phyloP scores from a whole-genome alignment of 2,329 filamentous ascomycete species.

The Trichoderma atroviride region DNA sequence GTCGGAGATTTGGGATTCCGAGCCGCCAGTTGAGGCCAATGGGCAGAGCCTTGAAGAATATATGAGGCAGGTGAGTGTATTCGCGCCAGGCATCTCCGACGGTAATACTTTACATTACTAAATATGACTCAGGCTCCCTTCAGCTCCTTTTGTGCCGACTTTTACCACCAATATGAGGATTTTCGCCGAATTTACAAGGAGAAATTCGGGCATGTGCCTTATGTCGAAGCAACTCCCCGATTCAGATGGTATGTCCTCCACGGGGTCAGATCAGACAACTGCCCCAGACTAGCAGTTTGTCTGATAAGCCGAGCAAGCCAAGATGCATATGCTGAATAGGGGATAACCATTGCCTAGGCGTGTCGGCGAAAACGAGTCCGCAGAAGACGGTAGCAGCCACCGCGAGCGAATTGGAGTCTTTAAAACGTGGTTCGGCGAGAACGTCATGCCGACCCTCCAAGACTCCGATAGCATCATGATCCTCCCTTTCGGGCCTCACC shows the following conservation, averaged over 20 bases:
- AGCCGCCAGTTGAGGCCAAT: slow-evolving; percentile 32
- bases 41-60: slow-evolving; percentile 34
- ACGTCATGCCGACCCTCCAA: slow-evolving; percentile 33
- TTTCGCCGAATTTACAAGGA: slow-evolving; percentile 36
- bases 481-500: slow-evolving; percentile 33
- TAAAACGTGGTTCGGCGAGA: slow-evolving; percentile 38
- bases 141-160: slow-evolving; percentile 39
- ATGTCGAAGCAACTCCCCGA: slow-evolving; percentile 36
- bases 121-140: slow-evolving; percentile 35
- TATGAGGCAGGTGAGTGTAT: slow-evolving; percentile 36
- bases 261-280: background rate
- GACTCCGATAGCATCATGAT: slow-evolving; percentile 35
- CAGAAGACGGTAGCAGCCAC: slow-evolving; percentile 33
- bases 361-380: slow-evolving; percentile 32
- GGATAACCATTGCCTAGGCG: slow-evolving; percentile 30
- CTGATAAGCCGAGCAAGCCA: background rate
- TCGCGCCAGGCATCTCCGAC: background rate
- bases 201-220: slow-evolving; percentile 34
- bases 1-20: slow-evolving; percentile 30
- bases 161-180: slow-evolving; percentile 36
- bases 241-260: slow-evolving; percentile 36
- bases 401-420: slow-evolving; percentile 36
- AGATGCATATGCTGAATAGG: slow-evolving; percentile 11
- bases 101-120: background rate
- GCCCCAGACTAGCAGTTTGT: background rate